phyloP scores from a whole-genome alignment of 805 yeast genomes.

The Cyberlindnera euphorbiae region DNA sequence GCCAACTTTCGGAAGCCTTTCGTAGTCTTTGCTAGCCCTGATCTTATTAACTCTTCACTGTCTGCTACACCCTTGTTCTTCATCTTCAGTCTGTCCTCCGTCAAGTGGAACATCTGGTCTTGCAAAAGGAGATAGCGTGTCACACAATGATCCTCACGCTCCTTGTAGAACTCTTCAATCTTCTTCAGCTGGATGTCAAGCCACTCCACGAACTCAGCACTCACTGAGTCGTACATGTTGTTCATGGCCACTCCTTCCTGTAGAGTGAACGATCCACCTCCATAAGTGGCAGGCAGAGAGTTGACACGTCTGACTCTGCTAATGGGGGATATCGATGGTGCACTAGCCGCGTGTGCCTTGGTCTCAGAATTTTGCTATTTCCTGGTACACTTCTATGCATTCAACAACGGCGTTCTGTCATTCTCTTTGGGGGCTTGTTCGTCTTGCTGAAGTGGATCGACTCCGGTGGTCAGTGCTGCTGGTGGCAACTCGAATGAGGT shows the following conservation, averaged over 20 bases:
- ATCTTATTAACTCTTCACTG: slow-evolving; percentile 16
- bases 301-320: no score
- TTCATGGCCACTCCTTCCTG: slow-evolving; percentile 13
- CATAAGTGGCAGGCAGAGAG: slow-evolving; percentile 13
- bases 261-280: slow-evolving; percentile 14
- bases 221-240: slow-evolving; percentile 31
- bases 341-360: no score
- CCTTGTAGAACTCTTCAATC: slow-evolving; percentile 56
- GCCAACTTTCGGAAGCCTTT: slow-evolving; percentile 21
- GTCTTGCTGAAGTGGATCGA: slow-evolving; percentile 6
- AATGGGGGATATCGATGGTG: no score
- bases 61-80: slow-evolving; percentile 9
- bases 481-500: slow-evolving; percentile 20
- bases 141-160: slow-evolving; percentile 55
- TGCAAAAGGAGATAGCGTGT: slow-evolving; percentile 58
- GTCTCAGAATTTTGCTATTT: no score
- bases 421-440: slow-evolving; percentile 4
- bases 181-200: slow-evolving; percentile 54
- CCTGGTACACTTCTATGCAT: slow-evolving; percentile 1
- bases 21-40: slow-evolving; percentile 17
- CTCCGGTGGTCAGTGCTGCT: slow-evolving; percentile 16
- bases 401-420: slow-evolving; percentile 24
- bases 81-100: slow-evolving; percentile 42
- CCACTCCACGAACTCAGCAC: slow-evolving; percentile 57
- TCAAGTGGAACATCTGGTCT: slow-evolving; percentile 61